Evolutionary conservation across 176 grass and related monocot species (phyloP).

Genomic region (Aegilops tauschii): DNA sequence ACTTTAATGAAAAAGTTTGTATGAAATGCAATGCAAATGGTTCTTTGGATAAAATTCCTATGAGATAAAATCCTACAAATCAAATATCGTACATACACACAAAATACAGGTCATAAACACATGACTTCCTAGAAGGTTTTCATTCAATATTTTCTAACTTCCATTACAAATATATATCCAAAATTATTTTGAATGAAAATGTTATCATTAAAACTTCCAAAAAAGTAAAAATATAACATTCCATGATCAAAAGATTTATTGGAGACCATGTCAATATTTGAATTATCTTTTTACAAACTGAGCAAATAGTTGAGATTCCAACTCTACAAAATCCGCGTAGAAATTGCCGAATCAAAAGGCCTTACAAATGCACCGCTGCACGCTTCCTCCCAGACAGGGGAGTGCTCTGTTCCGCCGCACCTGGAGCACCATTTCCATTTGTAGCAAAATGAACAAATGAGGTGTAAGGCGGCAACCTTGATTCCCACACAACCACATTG

Average conservation of each 20-base stretch:
- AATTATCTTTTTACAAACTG: neutral
- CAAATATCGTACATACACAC: too few relatives aligned
- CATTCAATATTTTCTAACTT: neutral
- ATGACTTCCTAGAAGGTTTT: too few relatives aligned
- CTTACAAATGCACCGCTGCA: neutral
- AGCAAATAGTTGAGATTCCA: neutral
- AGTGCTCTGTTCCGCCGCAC: neutral
- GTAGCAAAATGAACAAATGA: neutral
- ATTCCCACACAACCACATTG: neutral
- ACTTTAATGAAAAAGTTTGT: neutral
- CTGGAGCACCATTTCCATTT: neutral
- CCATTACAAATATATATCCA: too few relatives aligned
- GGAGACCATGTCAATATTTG: neutral
- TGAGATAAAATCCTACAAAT: neutral
- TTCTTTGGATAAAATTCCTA: neutral
- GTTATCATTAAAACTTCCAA: neutral
- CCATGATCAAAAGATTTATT: neutral
- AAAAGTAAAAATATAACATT: too few relatives aligned
- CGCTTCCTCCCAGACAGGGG: neutral
- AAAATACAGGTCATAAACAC: too few relatives aligned
- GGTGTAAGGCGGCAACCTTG: neutral
- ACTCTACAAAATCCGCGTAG: neutral
- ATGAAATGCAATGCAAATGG: neutral
- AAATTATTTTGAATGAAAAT: too few relatives aligned
- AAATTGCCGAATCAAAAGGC: neutral